Evolutionary conservation across 768 basidiomycete species (phyloP).

Genomic region (Amanita fuliginea): DNA sequence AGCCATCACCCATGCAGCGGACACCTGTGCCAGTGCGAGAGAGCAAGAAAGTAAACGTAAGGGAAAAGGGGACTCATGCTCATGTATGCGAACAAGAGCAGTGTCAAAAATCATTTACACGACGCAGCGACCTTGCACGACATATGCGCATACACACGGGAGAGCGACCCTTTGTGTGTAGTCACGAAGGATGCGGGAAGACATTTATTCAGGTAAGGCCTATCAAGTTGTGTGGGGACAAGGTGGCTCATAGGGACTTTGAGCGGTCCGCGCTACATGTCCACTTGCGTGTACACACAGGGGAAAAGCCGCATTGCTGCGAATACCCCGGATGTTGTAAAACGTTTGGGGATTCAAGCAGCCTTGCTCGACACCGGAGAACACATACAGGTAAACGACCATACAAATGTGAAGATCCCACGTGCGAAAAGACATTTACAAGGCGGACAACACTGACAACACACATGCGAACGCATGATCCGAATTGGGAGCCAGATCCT

Average conservation of each 20-base stretch:
- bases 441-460: constrained; percentile 75
- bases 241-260: constrained; percentile 6
- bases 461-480: constrained; percentile 84
- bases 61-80: constrained; percentile 32
- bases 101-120: constrained; percentile 74
- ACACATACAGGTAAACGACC: constrained; percentile 83
- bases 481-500: constrained; percentile 76
- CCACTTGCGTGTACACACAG: constrained; percentile 82
- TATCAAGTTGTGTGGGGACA: constrained; percentile 7
- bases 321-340: constrained; percentile 82
- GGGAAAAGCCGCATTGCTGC: constrained; percentile 87
- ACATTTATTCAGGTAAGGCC: constrained; percentile 77
- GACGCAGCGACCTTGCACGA: constrained; percentile 73
- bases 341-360: constrained; percentile 87
- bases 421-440: constrained; percentile 83
- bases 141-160: constrained; percentile 90
- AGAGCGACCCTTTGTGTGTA: constrained; percentile 75
- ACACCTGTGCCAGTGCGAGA: constrained; percentile 21
- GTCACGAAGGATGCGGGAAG: constrained; percentile 68
- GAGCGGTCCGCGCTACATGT: constrained; percentile 87
- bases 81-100: constrained; percentile 64
- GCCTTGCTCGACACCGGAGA: constrained; percentile 82
- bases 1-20: constrained; percentile 11
- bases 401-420: constrained; percentile 75
- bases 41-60: constrained; percentile 27